Conservation (phyloP, 2,329 filamentous ascomycete genomes). For the Colletotrichum nymphaeae region DNA sequence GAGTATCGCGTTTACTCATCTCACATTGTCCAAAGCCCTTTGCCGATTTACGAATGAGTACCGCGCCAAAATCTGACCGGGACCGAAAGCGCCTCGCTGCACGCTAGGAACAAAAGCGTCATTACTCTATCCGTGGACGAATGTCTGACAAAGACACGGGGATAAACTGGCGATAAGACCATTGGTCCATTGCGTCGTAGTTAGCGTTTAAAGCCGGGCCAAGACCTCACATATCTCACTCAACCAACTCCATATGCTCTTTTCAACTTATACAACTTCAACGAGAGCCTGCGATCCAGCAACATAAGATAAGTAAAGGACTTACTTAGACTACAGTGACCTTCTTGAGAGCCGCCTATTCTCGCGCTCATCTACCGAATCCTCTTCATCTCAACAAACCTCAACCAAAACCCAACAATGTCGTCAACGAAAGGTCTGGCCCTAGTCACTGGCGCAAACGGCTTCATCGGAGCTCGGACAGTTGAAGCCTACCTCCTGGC, state of each 20-base stretch:
- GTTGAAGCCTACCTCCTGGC: constrained; percentile 48
- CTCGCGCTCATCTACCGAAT: not conserved
- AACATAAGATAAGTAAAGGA: too few species aligned
- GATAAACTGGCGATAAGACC: not conserved
- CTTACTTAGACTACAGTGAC: too few species aligned
- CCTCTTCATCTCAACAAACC: not conserved
- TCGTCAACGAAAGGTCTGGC: constrained; percentile 35
- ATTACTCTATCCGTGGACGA: not conserved
- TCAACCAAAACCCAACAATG: not conserved
- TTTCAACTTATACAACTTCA: too few species aligned
- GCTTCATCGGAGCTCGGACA: constrained; percentile 51
- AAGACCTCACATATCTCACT: not conserved
- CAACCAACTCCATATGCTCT: not conserved
- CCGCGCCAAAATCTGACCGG: not conserved
- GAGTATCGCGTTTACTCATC: not conserved
- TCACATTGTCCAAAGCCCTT: not conserved
- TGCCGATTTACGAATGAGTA: not conserved
- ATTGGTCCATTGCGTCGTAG: not conserved
- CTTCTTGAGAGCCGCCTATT: too few species aligned
- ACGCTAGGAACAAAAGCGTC: not conserved
- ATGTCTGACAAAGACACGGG: not conserved
- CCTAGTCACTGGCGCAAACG: constrained; percentile 52
- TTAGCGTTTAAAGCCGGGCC: not conserved
- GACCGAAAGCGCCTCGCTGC: not conserved
- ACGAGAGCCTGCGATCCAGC: too few species aligned